Base-by-base conservation (phyloP, 2,329 filamentous ascomycete genomes). In the Didymella pinodella region DNA sequence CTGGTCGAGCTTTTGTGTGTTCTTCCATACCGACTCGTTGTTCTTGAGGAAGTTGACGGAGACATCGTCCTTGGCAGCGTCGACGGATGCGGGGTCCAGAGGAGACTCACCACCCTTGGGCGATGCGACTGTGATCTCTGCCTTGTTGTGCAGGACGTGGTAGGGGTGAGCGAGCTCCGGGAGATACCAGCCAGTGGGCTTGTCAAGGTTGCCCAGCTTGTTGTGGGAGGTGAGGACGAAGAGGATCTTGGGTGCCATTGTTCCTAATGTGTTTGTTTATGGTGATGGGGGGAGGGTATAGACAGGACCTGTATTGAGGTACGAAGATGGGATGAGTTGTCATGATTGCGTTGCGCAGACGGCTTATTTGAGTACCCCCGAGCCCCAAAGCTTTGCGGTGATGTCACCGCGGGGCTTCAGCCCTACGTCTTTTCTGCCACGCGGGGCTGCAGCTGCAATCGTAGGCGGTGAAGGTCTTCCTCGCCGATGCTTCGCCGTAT, bases 101-200 rank as follows among this genome's bases (percentile, higher is more conserved):
- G 77, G 76, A 6, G 76, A 65, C 44, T 71, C 74, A 22, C 77
- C 76, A 31, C 77, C 77, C 48, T 75, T 74, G 12, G 76, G 77
- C 3, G 77, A 78, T 29, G 76, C 76, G n/a, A 79, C 66, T 8
- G 72, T 75, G 58, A 79, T 77, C 45, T 77, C 73, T 54, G 70
- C 68, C 50, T 77, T 74, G 61, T 65, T 65, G 52, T 63, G 71
- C 7, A 79, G 70, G 54, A 75, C 72, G 67, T 79, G 71, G 69
- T 77, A 79, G 14, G 77, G 76, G 59, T 78, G 74, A 0, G 74
- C 73, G 36, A 73, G 68, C 47, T 75, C 76, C 2, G 76, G 75
- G 16, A 92, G 79, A 72, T 86, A 92, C 89, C 89, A 92, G 64
- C 90, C 90, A 0, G 89, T 91, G 10, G 84, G 83, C 54, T 79